Base-by-base conservation (phyloP, 2,329 filamentous ascomycete genomes). In the Fusarium camptoceras region DNA sequence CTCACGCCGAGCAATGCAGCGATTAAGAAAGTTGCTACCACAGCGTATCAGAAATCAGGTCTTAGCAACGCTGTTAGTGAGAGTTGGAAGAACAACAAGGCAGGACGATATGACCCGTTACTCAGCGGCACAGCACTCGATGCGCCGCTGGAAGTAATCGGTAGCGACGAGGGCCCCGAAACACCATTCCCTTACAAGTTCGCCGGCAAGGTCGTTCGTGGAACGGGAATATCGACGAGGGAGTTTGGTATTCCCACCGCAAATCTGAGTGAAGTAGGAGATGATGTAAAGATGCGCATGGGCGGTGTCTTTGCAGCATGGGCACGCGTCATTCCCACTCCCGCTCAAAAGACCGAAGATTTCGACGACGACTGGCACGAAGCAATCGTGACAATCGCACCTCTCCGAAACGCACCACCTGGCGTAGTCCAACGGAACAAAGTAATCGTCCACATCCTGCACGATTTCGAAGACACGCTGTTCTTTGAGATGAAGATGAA, bases 301-400 rank as follows among this genome's bases (percentile, higher is more conserved):
- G 79, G 81, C 15, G 91, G 90, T 0, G 83, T 90, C 9, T 92
- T 90, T 72, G 88, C 90, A 41, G 89, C 88, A 5, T 92, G 90
- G 90, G 86, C 85, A 0, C 78, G 84, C 1, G 72, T 88, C 3
- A 66, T 83, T 2, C 78, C 81, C 0, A 30, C 57, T 2, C 78
- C 81, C 0, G 41, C 57, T 1, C 76, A 79, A 24, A 75, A 72
- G 0, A 66, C 74, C 4, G 79, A 81, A 5, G 75, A 76, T 6
- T 53, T 81, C 3, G 77, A 81, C 0, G 63, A 76, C 6, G 80
- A 83, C 31, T 92, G 90, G 90, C 82, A 86, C 64, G 85, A 89
- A 70, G 83, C 84, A 5, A 80, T 92, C 14, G 83, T 92, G 49
- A 86, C 85, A 0, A 82, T 90, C 20, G 84, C 84, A 0, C 86